phyloP scores from a whole-genome alignment of 2,329 filamentous ascomycete species.

The Bisporella sp. region DNA sequence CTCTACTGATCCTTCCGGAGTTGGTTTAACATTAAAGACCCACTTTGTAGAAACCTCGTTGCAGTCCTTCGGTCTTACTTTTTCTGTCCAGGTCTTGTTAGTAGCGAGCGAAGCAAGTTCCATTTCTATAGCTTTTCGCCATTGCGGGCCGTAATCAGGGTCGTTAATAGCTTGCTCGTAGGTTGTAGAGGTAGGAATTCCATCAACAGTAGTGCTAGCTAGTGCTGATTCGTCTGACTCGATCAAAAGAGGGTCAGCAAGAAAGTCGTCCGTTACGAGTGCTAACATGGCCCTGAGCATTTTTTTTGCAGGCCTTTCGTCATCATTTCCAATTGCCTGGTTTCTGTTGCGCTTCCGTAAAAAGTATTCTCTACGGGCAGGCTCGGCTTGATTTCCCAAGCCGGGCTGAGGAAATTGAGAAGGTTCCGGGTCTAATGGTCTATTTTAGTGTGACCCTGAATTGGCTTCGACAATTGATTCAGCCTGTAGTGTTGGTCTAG shows the following conservation, averaged over 20 bases:
- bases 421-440: too few species aligned
- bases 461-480: too few species aligned
- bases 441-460: too few species aligned
- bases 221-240: too few species aligned
- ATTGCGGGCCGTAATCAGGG: not conserved
- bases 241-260: not conserved
- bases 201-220: too few species aligned
- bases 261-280: not conserved
- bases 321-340: not conserved
- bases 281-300: not conserved
- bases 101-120: not conserved
- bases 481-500: too few species aligned
- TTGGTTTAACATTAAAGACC: conserved; percentile 7
- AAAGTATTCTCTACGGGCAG: too few species aligned
- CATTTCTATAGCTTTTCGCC: not conserved
- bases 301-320: not conserved
- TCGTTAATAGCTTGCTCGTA: not conserved
- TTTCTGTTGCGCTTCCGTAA: too few species aligned
- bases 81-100: not conserved
- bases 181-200: too few species aligned
- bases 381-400: too few species aligned
- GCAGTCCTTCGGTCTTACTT: conserved; percentile 12
- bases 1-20: not conserved
- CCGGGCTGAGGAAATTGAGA: too few species aligned
- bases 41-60: conserved; percentile 20